Evolutionary conservation across 768 basidiomycete species (phyloP).

Genomic region (Tephrocybe rancida): DNA sequence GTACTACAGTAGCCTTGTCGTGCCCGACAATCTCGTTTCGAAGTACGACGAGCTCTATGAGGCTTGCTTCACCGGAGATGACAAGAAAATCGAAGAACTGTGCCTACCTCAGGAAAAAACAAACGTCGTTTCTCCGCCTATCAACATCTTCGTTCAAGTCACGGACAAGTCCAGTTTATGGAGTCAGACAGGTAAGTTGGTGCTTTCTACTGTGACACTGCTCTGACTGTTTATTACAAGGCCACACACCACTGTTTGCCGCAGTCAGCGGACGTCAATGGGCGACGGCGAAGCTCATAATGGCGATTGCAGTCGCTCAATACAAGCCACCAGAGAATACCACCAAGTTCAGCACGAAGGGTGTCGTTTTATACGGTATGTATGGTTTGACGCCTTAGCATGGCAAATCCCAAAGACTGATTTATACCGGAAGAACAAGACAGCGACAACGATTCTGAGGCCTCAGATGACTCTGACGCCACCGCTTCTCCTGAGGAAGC

Average conservation of each 20-base stretch:
- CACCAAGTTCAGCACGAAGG: constrained; percentile 33
- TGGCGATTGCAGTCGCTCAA: constrained; percentile 59
- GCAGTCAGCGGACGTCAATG: constrained; percentile 53
- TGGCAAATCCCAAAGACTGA: background rate
- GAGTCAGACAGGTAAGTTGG: constrained; percentile 23
- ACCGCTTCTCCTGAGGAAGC: constrained; percentile 39
- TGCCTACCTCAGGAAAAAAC: constrained; percentile 46
- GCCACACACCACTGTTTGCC: constrained; percentile 50
- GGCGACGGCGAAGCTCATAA: constrained; percentile 59
- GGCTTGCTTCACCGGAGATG: constrained; percentile 56
- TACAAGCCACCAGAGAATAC: constrained; percentile 41
- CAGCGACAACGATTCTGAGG: constrained; percentile 41
- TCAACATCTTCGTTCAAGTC: constrained; percentile 47
- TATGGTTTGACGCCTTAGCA: background rate
- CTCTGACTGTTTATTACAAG: constrained; percentile 23
- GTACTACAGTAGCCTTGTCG: constrained; percentile 28
- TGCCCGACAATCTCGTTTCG: constrained; percentile 32
- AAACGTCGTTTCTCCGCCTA: constrained; percentile 26
- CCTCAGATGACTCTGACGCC: constrained; percentile 39
- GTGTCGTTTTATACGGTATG: constrained; percentile 36
- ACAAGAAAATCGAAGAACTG: constrained; percentile 49
- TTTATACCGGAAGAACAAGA: background rate
- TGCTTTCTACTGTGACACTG: background rate
- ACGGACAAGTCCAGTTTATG: constrained; percentile 16
- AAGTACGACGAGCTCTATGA: constrained; percentile 59